Evolutionary conservation across 768 basidiomycete genomes (phyloP), one percentile per base, ranked within the genome.

Genomic region (Hericium alpestre): DNA sequence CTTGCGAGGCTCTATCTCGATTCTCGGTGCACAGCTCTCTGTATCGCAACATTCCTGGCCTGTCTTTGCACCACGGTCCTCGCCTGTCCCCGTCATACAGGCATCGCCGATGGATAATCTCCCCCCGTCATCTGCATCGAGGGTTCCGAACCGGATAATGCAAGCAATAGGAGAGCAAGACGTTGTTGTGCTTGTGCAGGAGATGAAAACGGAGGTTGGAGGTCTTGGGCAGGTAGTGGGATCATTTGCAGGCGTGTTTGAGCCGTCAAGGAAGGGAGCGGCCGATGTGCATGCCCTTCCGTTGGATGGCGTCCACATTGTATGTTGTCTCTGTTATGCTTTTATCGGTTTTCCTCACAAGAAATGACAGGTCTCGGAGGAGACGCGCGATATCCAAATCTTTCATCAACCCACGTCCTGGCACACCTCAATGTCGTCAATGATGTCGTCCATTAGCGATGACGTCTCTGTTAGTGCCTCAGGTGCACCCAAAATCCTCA

Each of bases 21-120:
- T 92, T 0, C 73, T 76, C n/a, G 88, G 87, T 2, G 74, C 79
- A 11, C 71, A 69, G 1, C 65, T 88, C 8, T 51, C 57, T 0
- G 63, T 80, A 7, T 79, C 80, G 1, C 48, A 62, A 1, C 64
- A 55, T 2, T 56, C 63, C 5, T 74, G 90, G 61, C 70, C 69
- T 12, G 73, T 94, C 25, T 94, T 82, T 65, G 87, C 90, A 0
- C 90, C 93, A 0, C 76, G 81, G 3, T 89, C 84, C 0, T 81
- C 89, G n/a, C 89, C 91, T 0, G 65, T 93, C 5, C 89, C 91
- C 0, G 65, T 75, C 69, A 58, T 15, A 61, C 61, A 61, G 25
- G 65, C 71, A 1, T 39, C 59, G 10, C 59, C 65, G 53, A 32
- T 58, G 18, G 54, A 66, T 41, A 32, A 54, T 47, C 55, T 40